Evolutionary conservation across 352 stramenopile species (phyloP), one percentile per base, ranked within the genome.

Genomic region (Peronospora tabacina): DNA sequence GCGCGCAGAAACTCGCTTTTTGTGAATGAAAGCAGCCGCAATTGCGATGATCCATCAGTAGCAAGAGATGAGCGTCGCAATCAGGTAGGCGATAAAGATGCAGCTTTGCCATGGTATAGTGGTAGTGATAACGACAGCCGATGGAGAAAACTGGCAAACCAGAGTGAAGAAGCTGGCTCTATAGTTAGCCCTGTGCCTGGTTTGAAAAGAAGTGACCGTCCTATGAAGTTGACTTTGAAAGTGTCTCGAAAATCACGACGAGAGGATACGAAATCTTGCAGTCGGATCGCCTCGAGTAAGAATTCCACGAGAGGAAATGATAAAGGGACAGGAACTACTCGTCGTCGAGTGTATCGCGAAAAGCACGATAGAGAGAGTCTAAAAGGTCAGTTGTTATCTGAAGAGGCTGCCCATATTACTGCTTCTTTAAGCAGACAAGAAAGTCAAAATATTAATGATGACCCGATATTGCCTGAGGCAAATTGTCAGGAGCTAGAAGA

Each of bases 301-400:
- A 71, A 39, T 34, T 32, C 41, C 2, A 8, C 38, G 20, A 30
- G 57, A 63, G 51, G 55, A 51, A 56, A 37, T 35, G 48, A 73
- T 1, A 72, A 68, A 40, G 22, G 29, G 8, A 1, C 22, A 16
- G 32, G 33, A 5, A 47, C 44, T 19, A 44, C 60, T 7, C 68
- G 68, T 30, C 75, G 75, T 5, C 75, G 82, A 44, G 52, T 83
- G 13, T 85, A 83, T 52, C 75, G 78, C 7, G 71, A 89, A 48
- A 89, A 86, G 47, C 55, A 67, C 24, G 24, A 64, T 5, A 63
- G 65, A 49, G 42, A 63, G 17, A 28, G 10, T 11, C 15, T 32
- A 15, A 54, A 67, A 29, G 60, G 63, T 30, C 15, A 39, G n/a
- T 16, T 33, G 3, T 7, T 38, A 22, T 10, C 16, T 5, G 50